Conservation (phyloP, 176 grass and related monocot species). For the Otatea glauca region DNA sequence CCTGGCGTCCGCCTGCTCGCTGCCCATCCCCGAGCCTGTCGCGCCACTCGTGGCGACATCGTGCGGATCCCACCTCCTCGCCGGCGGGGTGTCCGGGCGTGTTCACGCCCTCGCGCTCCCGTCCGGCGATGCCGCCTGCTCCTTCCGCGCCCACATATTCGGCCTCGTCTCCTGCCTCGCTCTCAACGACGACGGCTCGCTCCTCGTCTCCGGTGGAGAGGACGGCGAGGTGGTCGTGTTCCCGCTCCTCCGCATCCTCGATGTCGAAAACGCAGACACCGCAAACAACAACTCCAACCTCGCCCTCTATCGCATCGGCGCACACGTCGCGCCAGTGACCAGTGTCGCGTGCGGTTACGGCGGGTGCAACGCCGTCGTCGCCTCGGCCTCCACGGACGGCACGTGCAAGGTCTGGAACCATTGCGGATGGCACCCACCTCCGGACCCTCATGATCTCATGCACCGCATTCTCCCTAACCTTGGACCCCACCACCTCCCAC, state of each 20-base stretch:
- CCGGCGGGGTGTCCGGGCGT: conserved; percentile 33
- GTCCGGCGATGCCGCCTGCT: background rate
- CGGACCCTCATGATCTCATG: conserved; percentile 37
- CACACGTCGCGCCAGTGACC: conserved; percentile 22
- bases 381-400: conserved; percentile 38
- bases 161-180: conserved; percentile 24
- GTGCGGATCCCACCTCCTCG: conserved; percentile 28
- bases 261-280: background rate
- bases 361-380: conserved; percentile 27
- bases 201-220: conserved; percentile 38
- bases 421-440: background rate
- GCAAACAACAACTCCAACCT: background rate
- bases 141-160: conserved; percentile 16
- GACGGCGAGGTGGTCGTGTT: conserved; percentile 34
- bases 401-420: conserved; percentile 50
- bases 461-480: background rate
- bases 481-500: background rate
- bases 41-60: conserved; percentile 23
- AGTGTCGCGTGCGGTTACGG: conserved; percentile 27
- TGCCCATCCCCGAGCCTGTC: background rate
- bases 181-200: conserved; percentile 45
- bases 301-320: conserved; percentile 1
- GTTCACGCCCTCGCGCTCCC: conserved; percentile 34
- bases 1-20: background rate
- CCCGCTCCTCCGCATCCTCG: conserved; percentile 27